A percentile compares a stretch with the other conserved stretches of the same genome.
These are phyloP conservation scores for Mucor sp. DNA, from an alignment of 371 early-diverging fungal genomes.

Conservation along the genomic window DNA sequence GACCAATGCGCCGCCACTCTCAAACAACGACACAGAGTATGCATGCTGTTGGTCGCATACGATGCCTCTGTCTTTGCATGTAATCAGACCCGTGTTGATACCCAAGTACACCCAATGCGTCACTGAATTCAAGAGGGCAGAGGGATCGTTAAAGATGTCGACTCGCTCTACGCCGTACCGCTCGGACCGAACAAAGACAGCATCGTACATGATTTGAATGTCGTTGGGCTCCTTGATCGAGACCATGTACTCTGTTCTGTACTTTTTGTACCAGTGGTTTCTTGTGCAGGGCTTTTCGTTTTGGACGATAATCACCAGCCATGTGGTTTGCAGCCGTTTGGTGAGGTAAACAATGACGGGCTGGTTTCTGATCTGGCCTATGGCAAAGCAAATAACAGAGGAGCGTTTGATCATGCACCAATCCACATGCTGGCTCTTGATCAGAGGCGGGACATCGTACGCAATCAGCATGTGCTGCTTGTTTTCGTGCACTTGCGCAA, in stretches of 20 bases:
- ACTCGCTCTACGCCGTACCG: constrained; percentile 20
- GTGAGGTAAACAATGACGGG: constrained; percentile 18
- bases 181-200: constrained; percentile 13
- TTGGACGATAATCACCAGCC: constrained; percentile 13
- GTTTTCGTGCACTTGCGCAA: constrained; percentile 13
- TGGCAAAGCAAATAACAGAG: constrained; percentile 12
- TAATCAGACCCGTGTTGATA: background rate
- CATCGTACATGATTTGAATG: constrained; percentile 10
- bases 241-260: constrained; percentile 14
- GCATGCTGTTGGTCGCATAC: constrained; percentile 9
- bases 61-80: background rate
- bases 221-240: constrained; percentile 15
- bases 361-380: constrained; percentile 14
- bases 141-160: constrained; percentile 6
- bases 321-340: constrained; percentile 6
- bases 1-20: background rate
- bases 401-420: constrained; percentile 19
- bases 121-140: background rate
- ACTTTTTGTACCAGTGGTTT: constrained; percentile 20
- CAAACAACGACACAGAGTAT: constrained; percentile 8
- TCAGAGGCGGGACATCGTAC: constrained; percentile 7
- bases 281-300: background rate
- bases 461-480: constrained; percentile 15
- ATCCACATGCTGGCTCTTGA: background rate
- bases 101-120: background rate